Evolutionary conservation across 768 basidiomycete species (phyloP).

Genomic region (Lactarius quietus): DNA sequence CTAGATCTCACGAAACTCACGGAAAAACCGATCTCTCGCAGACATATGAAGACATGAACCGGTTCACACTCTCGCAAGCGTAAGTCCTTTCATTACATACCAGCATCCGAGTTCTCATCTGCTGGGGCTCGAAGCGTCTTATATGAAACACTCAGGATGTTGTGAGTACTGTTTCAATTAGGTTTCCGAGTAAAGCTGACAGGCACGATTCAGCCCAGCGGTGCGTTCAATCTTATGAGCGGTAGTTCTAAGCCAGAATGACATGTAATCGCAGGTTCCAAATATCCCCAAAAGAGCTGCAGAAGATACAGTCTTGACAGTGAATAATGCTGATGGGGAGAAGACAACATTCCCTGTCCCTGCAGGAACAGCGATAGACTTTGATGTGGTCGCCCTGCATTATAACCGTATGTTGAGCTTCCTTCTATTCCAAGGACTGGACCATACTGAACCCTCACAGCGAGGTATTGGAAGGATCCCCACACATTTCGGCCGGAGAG

Average conservation of each 20-base stretch:
- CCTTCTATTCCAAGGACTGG: neutral
- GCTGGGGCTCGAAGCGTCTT: conserved; percentile 36
- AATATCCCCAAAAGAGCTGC: conserved; percentile 43
- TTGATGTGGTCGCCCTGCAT: conserved; percentile 43
- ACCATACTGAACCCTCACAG: conserved; percentile 31
- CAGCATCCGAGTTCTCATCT: neutral
- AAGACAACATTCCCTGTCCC: conserved; percentile 42
- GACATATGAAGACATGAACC: conserved; percentile 29
- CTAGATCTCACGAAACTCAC: too few relatives aligned
- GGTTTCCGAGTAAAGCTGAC: neutral
- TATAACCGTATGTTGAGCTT: conserved; percentile 42
- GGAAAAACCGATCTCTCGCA: neutral
- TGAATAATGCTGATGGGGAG: conserved; percentile 38
- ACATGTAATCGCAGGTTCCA: conserved; percentile 37
- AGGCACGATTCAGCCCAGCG: conserved; percentile 3
- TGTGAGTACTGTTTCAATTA: conserved; percentile 14
- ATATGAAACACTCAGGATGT: conserved; percentile 49
- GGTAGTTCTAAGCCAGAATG: neutral
- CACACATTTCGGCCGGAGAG: conserved; percentile 41
- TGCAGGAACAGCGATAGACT: conserved; percentile 37
- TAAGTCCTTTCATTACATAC: neutral
- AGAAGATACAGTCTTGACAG: conserved; percentile 44
- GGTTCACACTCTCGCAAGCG: conserved; percentile 25
- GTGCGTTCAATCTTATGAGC: neutral
- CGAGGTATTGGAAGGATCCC: conserved; percentile 55